A percentile compares a stretch with the other conserved stretches of the same genome.
These are phyloP conservation scores for Clarireedia hainanense DNA, from an alignment of 2,329 filamentous ascomycete genomes.

Conservation along the genomic window DNA sequence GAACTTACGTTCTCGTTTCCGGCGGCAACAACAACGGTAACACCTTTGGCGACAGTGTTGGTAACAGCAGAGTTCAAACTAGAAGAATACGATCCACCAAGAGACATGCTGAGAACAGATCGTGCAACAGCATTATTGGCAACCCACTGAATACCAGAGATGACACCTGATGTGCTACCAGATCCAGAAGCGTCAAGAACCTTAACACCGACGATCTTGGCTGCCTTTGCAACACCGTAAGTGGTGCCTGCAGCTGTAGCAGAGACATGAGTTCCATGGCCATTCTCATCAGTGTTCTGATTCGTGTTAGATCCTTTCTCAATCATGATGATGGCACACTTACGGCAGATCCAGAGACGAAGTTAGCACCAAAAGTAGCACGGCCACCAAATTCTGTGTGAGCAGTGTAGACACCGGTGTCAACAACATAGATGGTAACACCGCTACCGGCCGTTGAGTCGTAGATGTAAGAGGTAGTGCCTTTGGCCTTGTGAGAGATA, in stretches of 20 bases:
- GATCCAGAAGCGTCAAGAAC: slow-evolving; percentile 28
- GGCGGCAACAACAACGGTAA: slow-evolving; percentile 47
- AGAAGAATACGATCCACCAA: slow-evolving; percentile 38
- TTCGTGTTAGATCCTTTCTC: neutral
- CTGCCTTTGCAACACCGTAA: slow-evolving; percentile 35
- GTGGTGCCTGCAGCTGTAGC: slow-evolving; percentile 30
- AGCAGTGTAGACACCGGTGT: slow-evolving; percentile 29
- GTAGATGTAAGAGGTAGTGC: slow-evolving; percentile 27
- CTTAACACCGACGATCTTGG: slow-evolving; percentile 34
- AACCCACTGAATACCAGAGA: slow-evolving; percentile 33
- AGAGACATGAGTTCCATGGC: slow-evolving; percentile 37
- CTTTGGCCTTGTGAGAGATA: slow-evolving; percentile 25
- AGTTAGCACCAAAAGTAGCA: slow-evolving; percentile 30
- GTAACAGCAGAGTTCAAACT: slow-evolving; percentile 44
- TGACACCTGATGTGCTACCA: slow-evolving; percentile 31
- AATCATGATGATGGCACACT: slow-evolving; percentile 7
- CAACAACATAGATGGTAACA: slow-evolving; percentile 31
- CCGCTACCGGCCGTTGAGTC: slow-evolving; percentile 28
- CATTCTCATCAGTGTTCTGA: slow-evolving; percentile 31
- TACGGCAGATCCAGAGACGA: slow-evolving; percentile 21
- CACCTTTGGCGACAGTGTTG: slow-evolving; percentile 37
- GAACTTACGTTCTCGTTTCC: slow-evolving; percentile 38
- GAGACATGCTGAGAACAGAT: slow-evolving; percentile 47
- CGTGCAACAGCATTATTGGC: slow-evolving; percentile 19
- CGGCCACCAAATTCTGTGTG: slow-evolving; percentile 32